These are phyloP conservation scores for Cladophialophora bantiana DNA, from an alignment of 2,329 filamentous ascomycete species.

Conservation along the genomic window DNA sequence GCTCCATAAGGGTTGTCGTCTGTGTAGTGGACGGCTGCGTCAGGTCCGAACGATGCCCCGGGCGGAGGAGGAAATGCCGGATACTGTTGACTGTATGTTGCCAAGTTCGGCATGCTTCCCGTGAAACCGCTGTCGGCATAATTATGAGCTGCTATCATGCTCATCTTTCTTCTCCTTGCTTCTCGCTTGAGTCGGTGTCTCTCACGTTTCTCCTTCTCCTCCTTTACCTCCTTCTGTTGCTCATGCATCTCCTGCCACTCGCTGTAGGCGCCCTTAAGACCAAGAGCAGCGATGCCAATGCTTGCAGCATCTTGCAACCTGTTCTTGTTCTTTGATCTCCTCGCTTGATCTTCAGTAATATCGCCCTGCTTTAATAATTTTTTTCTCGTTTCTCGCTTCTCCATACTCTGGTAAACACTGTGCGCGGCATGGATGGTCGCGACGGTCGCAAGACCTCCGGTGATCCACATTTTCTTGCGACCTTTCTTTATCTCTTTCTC, in stretches of 20 bases:
- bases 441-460: conserved; percentile 70
- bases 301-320: conserved; percentile 70
- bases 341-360: conserved; percentile 67
- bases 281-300: conserved; percentile 70
- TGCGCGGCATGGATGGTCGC: conserved; percentile 74
- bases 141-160: conserved; percentile 29
- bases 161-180: conserved; percentile 38
- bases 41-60: conserved; percentile 10
- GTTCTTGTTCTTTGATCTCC: conserved; percentile 68
- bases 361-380: conserved; percentile 68
- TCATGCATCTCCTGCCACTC: conserved; percentile 74
- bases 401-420: conserved; percentile 68
- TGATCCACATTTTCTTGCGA: conserved; percentile 70
- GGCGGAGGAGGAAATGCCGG: conserved; percentile 20
- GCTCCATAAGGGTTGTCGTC: conserved; percentile 38
- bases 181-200: conserved; percentile 39
- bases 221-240: conserved; percentile 62
- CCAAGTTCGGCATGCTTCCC: conserved; percentile 35
- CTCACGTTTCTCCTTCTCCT: conserved; percentile 61
- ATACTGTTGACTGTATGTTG: conserved; percentile 21
- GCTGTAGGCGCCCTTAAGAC: conserved; percentile 70
- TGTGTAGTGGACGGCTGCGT: conserved; percentile 23
- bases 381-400: conserved; percentile 67
- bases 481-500: conserved; percentile 69
- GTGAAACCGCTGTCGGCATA: conserved; percentile 33